These are phyloP conservation scores for Sistotremastrum suecicum DNA, from an alignment of 768 basidiomycete genomes.

Conservation along the genomic window DNA sequence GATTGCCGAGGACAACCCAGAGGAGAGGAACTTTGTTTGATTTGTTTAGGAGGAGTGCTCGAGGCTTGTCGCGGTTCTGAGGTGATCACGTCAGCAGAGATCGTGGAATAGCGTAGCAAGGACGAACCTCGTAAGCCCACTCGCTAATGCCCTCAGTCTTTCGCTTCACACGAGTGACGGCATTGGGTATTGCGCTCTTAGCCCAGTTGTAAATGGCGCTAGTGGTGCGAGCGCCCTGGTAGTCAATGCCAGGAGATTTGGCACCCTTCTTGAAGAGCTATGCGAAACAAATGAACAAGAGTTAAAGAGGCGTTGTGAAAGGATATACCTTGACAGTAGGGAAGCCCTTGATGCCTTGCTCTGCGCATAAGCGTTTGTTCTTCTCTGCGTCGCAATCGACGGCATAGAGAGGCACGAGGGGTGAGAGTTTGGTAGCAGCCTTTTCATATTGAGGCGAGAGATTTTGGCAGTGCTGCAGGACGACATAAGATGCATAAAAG, in stretches of 20 bases:
- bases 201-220: slow-evolving; percentile 66
- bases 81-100: background rate
- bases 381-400: slow-evolving; percentile 80
- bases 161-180: slow-evolving; percentile 37
- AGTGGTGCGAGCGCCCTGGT: slow-evolving; percentile 59
- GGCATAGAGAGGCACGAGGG: slow-evolving; percentile 78
- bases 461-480: slow-evolving; percentile 60
- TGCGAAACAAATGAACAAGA: background rate
- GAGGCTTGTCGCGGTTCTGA: slow-evolving; percentile 29
- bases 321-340: slow-evolving; percentile 69
- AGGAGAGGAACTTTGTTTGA: slow-evolving; percentile 63
- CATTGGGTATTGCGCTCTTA: slow-evolving; percentile 56
- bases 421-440: slow-evolving; percentile 64
- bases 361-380: slow-evolving; percentile 73
- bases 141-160: slow-evolving; percentile 38
- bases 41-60: slow-evolving; percentile 59
- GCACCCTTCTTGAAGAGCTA: slow-evolving; percentile 71
- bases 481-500: slow-evolving; percentile 1
- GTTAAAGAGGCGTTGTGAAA: background rate
- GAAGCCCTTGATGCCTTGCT: slow-evolving; percentile 81
- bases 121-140: slow-evolving; percentile 54
- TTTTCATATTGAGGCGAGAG: slow-evolving; percentile 79
- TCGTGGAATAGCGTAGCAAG: background rate
- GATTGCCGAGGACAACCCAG: slow-evolving; percentile 70
- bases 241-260: slow-evolving; percentile 44